Evolutionary conservation across 495 filamentous ascomycete genomes (phyloP).

Genomic region (Pyrenopolyporus hunteri): DNA sequence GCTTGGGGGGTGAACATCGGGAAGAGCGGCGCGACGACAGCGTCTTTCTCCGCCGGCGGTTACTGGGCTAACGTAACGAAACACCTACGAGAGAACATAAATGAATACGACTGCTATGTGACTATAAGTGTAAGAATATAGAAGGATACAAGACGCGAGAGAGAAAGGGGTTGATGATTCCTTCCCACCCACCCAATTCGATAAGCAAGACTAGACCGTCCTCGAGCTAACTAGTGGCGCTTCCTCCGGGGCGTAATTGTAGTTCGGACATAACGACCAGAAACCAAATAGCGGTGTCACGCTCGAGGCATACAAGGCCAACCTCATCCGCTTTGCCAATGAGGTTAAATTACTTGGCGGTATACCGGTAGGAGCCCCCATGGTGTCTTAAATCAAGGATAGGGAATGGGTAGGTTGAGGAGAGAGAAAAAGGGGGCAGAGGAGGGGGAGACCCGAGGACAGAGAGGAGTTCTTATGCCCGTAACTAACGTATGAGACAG

Average conservation of each 20-base stretch:
- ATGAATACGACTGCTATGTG: slow-evolving; percentile 48
- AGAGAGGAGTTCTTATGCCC: not conserved
- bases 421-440: not conserved
- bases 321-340: slow-evolving; percentile 49
- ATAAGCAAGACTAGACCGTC: not conserved
- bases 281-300: slow-evolving; percentile 48
- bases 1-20: slow-evolving; percentile 56
- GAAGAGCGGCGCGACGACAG: slow-evolving; percentile 59
- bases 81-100: slow-evolving; percentile 35
- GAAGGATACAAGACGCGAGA: not conserved
- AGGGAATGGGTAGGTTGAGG: not conserved
- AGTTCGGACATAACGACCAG: slow-evolving; percentile 65
- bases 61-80: slow-evolving; percentile 53
- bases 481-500: slow-evolving; percentile 4
- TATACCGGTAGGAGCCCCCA: slow-evolving; percentile 42
- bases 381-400: not conserved
- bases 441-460: not conserved
- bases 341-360: slow-evolving; percentile 50
- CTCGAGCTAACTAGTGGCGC: slow-evolving; percentile 1
- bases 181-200: not conserved
- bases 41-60: slow-evolving; percentile 53
- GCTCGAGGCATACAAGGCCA: slow-evolving; percentile 46
- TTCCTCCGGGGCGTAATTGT: slow-evolving; percentile 1
- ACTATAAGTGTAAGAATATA: slow-evolving; percentile 48
- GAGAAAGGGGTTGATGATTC: not conserved